Evolutionary conservation across 2,329 filamentous ascomycete genomes (phyloP), one percentile per base, ranked within the genome.

Genomic region (Fusarium transvaalense): DNA sequence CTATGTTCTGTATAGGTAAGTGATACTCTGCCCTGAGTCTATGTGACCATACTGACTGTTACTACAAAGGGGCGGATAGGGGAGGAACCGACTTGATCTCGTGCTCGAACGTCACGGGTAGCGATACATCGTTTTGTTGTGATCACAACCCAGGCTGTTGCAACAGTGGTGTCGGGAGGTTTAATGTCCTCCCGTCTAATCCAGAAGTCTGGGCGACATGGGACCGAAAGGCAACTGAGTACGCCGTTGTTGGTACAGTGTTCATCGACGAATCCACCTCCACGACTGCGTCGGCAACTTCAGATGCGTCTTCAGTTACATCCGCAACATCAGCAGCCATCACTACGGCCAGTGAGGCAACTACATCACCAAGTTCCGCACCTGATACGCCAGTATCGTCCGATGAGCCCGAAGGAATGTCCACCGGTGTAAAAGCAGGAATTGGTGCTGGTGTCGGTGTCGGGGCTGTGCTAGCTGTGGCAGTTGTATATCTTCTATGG

Each of bases 81-180:
- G 73, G 72, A 35, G 74, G 74, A 21, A 72, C 72, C 10, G 71
- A 75, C 52, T 43, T 75, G 34, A 64, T 74, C 50, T 74, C 68
- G 4, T 76, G 72, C 45, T 66, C 67, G 0, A 76, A 75, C 25
- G 55, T 68, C n/a, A 75, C 74, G 3, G 43, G 59, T 13, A 72
- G 43, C 43, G 66, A 71, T 34, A 70, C 55, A 7, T 74, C 71
- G 5, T 75, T 73, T 41, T 75, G 73, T 25, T 76, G 73, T 37
- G 71, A 74, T 41, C 66, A 74, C 53, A 68, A 59, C 9, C 23
- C 38, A 12, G 53, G 58, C 37, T 75, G 72, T 19, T 75, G 73
- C 45, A 59, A 75, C 21, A 71, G 58, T 9, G 74, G 72, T 31
- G 68, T 73, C 17, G 68, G 72, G 9, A 67, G 72, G n/a, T 76